Evolutionary conservation across 179 eudicot species (phyloP), one percentile per base, ranked within the genome.

Genomic region (Spergularia azorica): DNA sequence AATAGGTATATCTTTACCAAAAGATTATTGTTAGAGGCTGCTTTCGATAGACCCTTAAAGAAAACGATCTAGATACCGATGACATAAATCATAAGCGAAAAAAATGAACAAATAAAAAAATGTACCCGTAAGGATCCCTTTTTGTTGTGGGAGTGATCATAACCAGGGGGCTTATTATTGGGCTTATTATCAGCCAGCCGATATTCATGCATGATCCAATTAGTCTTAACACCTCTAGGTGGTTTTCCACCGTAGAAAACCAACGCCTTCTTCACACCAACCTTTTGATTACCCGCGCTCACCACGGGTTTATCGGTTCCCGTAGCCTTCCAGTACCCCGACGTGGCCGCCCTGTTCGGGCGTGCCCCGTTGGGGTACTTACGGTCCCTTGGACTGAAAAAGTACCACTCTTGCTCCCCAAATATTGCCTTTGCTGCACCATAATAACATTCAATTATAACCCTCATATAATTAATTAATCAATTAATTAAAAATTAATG

Each of bases 161-260:
- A 86, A 62, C 88, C 38, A 73, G 74, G 80, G 73, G 14, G 77
- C 68, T 70, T 81, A 10, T 77, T 80, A 55, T 21, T 82, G 6
- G 83, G 70, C 26, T 86, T 85, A 15, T 76, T 78, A 70, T 80
- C 76, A 12, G 79, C 63, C 17, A 89, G 76, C 36, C 92, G 85
- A 65, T 84, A 89, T 71, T 89, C 90, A 39, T 89, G 92, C 92
- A 89, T 89, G 46, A 89, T 89, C 92, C 92, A 89, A 77, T 87
- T 87, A 15, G 89, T 89, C 71, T 89, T 89, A 26, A 89, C 71
- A 41, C 92, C 92, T 80, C 87, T 84, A 2, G 90, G 92, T 17
- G 92, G 92, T 67, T 87, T 89, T n/a, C 92, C 92, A 46, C 89
- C 84, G 50, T 89, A 89, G 43, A 89, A 89, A 55, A 89, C 90